Evolutionary conservation across 352 stramenopile species (phyloP), one percentile per base, ranked within the genome.

Genomic region (Phytopythium oedochilum): DNA sequence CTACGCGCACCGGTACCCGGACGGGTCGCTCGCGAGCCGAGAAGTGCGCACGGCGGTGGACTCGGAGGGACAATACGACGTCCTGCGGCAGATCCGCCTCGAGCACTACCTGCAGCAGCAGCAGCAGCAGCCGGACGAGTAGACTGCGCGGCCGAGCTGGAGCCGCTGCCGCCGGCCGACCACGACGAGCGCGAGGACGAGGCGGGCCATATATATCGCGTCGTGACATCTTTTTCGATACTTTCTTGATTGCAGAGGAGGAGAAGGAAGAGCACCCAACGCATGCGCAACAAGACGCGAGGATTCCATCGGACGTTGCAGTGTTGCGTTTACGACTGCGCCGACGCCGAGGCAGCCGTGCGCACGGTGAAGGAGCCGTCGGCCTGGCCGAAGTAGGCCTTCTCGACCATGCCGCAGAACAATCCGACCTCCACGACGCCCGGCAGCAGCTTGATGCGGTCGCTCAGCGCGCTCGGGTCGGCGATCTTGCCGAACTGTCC

Each of bases 391-490:
- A 96, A 96, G 62, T 83, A 95, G 39, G 81, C 88, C 67, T 96
- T 96, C 50, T 77, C 68, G 35, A 80, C 88, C 83, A 96, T 95
- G n/a, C 76, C 72, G 49, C 78, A 88, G 68, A 96, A 96, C 22
- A 96, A 63, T 18, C 88, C 88, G 53, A 95, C 89, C 58, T 94
- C 88, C 42, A 96, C 86, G 42, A 96, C 83, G 31, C 88, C 88
- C 28, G 88, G 88, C 17, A 96, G 77, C 53, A 92, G 58, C 63
- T 91, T 92, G 35, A 96, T 60, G 32, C 62, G 61, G 60, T 89
- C 63, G 46, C 81, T 78, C 17, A 96, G 72, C 42, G 65, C 59
- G 53, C 79, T 72, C 18, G 85, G 81, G 53, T 95, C 67, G 28
- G 59, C 66, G 55, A 96, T 91, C 34, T 68, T 42, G 26, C 85